phyloP scores from a whole-genome alignment of 805 yeast genomes.

The Candida pini region DNA sequence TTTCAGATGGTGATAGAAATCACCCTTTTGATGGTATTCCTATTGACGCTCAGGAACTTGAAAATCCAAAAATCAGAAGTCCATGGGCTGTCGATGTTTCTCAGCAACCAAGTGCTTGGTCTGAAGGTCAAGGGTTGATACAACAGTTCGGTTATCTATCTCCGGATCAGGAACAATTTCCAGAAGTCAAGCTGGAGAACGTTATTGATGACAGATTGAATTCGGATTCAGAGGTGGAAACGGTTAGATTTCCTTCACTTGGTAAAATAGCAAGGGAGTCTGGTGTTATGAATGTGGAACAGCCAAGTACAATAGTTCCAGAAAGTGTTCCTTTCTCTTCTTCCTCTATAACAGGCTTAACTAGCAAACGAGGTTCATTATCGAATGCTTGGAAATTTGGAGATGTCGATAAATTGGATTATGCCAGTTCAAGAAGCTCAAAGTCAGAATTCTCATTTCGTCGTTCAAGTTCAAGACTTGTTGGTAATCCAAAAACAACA shows the following conservation, averaged over 20 bases:
- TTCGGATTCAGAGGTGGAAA: too few relatives aligned
- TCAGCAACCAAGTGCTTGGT: conserved; percentile 17
- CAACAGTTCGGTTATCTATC: conserved; percentile 20
- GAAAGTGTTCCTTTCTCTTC: conserved; percentile 9
- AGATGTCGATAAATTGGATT: conserved; percentile 13
- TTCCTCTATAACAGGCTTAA: conserved; percentile 15
- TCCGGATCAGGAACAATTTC: conserved; percentile 3
- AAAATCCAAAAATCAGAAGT: conserved; percentile 14
- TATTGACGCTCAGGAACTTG: not conserved
- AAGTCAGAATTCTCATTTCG: conserved; percentile 16
- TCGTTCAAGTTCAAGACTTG: not conserved
- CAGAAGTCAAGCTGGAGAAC: not conserved
- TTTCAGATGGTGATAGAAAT: not conserved
- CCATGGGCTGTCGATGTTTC: conserved; percentile 1
- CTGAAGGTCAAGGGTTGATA: conserved; percentile 17
- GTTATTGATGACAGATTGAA: too few relatives aligned
- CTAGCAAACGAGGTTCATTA: conserved; percentile 15
- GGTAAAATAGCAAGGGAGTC: too few relatives aligned
- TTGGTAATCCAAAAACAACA: not conserved
- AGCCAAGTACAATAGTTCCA: conserved; percentile 1
- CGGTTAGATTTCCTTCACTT: too few relatives aligned
- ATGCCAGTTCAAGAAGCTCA: conserved; percentile 13
- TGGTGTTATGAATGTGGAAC: too few relatives aligned
- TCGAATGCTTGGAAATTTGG: conserved; percentile 17
- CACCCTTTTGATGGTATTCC: not conserved